Evolutionary conservation across 2,329 filamentous ascomycete species (phyloP).

Genomic region (Alternaria viburni): DNA sequence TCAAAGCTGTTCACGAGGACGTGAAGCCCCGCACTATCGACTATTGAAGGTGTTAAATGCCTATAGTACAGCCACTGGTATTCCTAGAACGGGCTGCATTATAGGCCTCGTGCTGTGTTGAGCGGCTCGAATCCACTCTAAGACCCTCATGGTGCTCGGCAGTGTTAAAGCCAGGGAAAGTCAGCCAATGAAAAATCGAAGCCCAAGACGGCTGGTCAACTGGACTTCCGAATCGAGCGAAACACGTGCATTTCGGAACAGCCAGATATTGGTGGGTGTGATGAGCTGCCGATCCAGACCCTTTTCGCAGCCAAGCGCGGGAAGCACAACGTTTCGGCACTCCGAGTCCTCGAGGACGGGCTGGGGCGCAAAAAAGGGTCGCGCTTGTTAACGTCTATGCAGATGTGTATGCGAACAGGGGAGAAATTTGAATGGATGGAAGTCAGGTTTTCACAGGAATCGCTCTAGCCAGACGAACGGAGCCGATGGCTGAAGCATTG

Average conservation of each 20-base stretch:
- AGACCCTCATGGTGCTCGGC: slow-evolving; percentile 14
- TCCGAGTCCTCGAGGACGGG: slow-evolving; percentile 4
- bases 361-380: slow-evolving; percentile 13
- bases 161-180: slow-evolving; percentile 10
- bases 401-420: background rate
- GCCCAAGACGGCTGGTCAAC: slow-evolving; percentile 6
- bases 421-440: background rate
- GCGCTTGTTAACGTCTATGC: slow-evolving; percentile 1
- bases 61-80: background rate
- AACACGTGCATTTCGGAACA: slow-evolving; percentile 19
- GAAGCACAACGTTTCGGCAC: slow-evolving; percentile 21
- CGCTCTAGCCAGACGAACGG: background rate
- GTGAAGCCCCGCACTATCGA: background rate
- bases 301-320: slow-evolving; percentile 29
- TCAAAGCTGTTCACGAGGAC: background rate
- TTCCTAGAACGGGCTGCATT: slow-evolving; percentile 6
- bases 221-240: slow-evolving; percentile 22
- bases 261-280: slow-evolving; percentile 38
- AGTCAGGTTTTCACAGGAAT: background rate
- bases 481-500: background rate
- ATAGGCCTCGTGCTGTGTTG: slow-evolving; percentile 21
- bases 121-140: slow-evolving; percentile 3
- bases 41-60: background rate
- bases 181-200: slow-evolving; percentile 28
- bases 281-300: slow-evolving; percentile 32